Percentiles rank a stretch among this genome's conserved stretches.
Evolutionary conservation across 805 yeast species (phyloP).

Genomic region (Hanseniaspora thailandica): DNA sequence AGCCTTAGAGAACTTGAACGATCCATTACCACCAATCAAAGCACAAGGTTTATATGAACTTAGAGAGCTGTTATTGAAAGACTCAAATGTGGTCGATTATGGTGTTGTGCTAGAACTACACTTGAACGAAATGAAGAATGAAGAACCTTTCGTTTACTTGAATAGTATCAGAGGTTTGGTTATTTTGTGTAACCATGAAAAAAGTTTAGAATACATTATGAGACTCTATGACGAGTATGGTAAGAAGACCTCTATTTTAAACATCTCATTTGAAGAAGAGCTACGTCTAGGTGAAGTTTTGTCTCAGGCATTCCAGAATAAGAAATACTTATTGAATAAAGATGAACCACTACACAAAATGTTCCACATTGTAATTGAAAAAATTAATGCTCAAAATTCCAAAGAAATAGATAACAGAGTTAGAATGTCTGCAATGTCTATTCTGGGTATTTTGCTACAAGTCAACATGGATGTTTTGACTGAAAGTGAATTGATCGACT

Average conservation of each 20-base stretch:
- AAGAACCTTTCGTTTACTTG: conserved; percentile 78
- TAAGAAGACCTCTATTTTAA: conserved; percentile 20
- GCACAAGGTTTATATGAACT: conserved; percentile 73
- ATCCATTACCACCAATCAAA: conserved; percentile 69
- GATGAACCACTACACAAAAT: conserved; percentile 37
- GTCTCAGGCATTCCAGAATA: conserved; percentile 42
- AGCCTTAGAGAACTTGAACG: conserved; percentile 59
- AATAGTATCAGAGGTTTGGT: conserved; percentile 74
- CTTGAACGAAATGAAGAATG: conserved; percentile 52
- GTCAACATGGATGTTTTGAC: conserved; percentile 44
- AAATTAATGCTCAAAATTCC: conserved; percentile 28
- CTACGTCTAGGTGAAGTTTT: conserved; percentile 76
- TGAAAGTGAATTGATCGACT: conserved; percentile 36
- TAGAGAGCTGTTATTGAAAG: conserved; percentile 40
- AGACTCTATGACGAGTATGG: conserved; percentile 29
- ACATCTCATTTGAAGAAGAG: conserved; percentile 45
- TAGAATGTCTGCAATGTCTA: conserved; percentile 77
- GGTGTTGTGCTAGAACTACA: conserved; percentile 52
- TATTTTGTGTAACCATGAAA: conserved; percentile 39
- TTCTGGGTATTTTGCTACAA: conserved; percentile 62
- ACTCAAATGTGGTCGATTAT: conserved; percentile 40
- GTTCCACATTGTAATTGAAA: conserved; percentile 33
- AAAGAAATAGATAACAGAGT: conserved; percentile 42
- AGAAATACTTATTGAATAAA: conserved; percentile 28
- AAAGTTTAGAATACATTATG: conserved; percentile 31